Evolutionary conservation across 768 basidiomycete genomes (phyloP), one percentile per base, ranked within the genome.

Genomic region (Russula griseocarnosa): DNA sequence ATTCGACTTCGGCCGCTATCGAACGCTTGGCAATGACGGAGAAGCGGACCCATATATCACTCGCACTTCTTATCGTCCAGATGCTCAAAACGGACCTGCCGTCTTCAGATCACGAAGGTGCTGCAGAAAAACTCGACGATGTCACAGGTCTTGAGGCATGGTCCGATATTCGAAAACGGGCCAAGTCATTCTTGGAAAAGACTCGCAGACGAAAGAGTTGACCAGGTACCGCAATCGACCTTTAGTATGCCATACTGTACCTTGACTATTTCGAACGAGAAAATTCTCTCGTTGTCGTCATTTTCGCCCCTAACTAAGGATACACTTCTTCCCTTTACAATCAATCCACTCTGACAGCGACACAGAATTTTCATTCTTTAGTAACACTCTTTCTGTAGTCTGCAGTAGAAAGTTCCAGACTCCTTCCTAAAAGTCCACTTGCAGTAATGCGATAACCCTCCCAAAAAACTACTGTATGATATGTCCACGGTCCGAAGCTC

Each of bases 361-460:
- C n/a, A 22, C n/a, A 38, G 7, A 24, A 38, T 40, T 36, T n/a
- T 26, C 9, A 38, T 26, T 36, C 14, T 10, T 24, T 26, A 54
- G 28, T 52, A 9, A 2, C 9, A 30, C 16, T 26, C 2, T 6
- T 38, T 18, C 22, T 11, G 36, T 22, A 38, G 8, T 26, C 14
- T 36, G 36, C 34, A n/a, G n/a, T 13, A 10, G 7, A 40, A 28
- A 46, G 22, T 22, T 46, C 16, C 34, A 5, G 22, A 55, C 3
- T 55, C 14, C 16, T 16, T 20, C 7, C 14, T n/a, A 10, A 38
- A 57, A 44, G 10, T 32, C 11, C 42, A 16, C 38, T 40, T 14
- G 38, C 38, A 32, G 20, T 11, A 46, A 44, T 57, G 20, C 42
- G 14, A 58, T 58, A 78, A 13, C 79, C 44, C 52, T 5, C 28